phyloP scores from a whole-genome alignment of 1,284 basidiomycete species.

The Xerocomus amazonicus region DNA sequence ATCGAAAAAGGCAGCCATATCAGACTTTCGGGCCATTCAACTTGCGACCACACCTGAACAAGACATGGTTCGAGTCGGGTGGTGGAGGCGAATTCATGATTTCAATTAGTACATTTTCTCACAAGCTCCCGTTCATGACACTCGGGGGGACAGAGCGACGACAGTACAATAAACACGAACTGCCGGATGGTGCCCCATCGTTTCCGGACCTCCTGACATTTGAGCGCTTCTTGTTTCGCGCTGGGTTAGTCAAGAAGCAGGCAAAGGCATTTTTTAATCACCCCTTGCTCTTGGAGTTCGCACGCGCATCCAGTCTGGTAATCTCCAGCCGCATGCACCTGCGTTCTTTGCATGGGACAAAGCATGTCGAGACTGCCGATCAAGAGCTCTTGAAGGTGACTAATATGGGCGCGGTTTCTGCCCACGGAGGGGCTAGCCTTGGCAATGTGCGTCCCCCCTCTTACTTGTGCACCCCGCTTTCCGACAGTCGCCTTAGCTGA shows the following conservation, averaged over 20 bases:
- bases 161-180: not conserved
- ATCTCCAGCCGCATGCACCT: not conserved
- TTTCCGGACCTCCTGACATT: slow-evolving; percentile 41
- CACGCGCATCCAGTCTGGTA: slow-evolving; percentile 15
- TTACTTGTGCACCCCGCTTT: not conserved
- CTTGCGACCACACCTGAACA: slow-evolving; percentile 50
- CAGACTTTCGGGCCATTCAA: slow-evolving; percentile 40
- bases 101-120: slow-evolving; percentile 44
- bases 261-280: slow-evolving; percentile 35
- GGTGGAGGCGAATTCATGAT: slow-evolving; percentile 44
- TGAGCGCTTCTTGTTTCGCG: slow-evolving; percentile 1
- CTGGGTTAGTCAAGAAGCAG: slow-evolving; percentile 36
- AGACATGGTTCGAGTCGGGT: slow-evolving; percentile 44
- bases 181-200: slow-evolving; percentile 36
- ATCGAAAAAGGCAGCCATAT: slow-evolving; percentile 1
- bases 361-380: not conserved
- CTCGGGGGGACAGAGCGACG: not conserved
- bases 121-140: slow-evolving; percentile 17
- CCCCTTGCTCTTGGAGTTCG: slow-evolving; percentile 51
- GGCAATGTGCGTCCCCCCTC: slow-evolving; percentile 10
- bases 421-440: slow-evolving; percentile 7
- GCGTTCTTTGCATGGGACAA: slow-evolving; percentile 1
- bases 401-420: not conserved
- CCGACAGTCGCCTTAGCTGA: slow-evolving; percentile 8
- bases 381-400: not conserved